phyloP scores from a whole-genome alignment of 805 yeast species.

The Wickerhamiella qilinensis region DNA sequence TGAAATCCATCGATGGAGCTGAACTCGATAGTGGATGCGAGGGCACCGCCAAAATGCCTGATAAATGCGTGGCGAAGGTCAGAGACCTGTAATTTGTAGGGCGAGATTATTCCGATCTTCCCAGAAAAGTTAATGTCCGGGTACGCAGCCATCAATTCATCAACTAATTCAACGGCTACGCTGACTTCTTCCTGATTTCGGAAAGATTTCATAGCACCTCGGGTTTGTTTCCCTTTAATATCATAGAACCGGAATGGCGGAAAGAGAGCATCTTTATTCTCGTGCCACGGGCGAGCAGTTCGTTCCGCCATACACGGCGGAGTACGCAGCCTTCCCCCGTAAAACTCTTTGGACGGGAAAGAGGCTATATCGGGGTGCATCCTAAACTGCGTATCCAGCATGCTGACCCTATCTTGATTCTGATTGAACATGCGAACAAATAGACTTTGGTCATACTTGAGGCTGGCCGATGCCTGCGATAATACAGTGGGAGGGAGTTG shows the following conservation, averaged over 20 bases:
- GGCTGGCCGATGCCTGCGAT: conserved; percentile 70
- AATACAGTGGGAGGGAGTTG: conserved; percentile 95
- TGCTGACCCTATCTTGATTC: conserved; percentile 40
- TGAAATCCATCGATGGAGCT: conserved; percentile 97
- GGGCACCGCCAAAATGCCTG: conserved; percentile 42
- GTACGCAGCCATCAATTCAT: conserved; percentile 32
- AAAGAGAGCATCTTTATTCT: conserved; percentile 25
- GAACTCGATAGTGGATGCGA: conserved; percentile 59
- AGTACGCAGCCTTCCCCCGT: conserved; percentile 52
- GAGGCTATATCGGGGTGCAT: conserved; percentile 88
- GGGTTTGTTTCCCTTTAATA: conserved; percentile 43
- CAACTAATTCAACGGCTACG: conserved; percentile 53
- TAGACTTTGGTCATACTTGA: conserved; percentile 74
- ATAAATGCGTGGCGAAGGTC: conserved; percentile 41
- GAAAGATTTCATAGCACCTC: conserved; percentile 44
- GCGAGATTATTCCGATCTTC: conserved; percentile 80
- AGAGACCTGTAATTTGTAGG: conserved; percentile 78
- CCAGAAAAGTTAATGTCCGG: conserved; percentile 41
- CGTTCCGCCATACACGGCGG: conserved; percentile 54
- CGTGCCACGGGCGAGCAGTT: conserved; percentile 67
- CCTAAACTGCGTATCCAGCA: conserved; percentile 85
- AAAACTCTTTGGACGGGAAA: conserved; percentile 79
- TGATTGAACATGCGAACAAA: conserved; percentile 83
- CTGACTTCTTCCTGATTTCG: conserved; percentile 56
- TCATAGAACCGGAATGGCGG: conserved; percentile 72